These are phyloP conservation scores for Actinomucor elegans DNA, from an alignment of 371 early-diverging fungal genomes.

Conservation along the genomic window DNA sequence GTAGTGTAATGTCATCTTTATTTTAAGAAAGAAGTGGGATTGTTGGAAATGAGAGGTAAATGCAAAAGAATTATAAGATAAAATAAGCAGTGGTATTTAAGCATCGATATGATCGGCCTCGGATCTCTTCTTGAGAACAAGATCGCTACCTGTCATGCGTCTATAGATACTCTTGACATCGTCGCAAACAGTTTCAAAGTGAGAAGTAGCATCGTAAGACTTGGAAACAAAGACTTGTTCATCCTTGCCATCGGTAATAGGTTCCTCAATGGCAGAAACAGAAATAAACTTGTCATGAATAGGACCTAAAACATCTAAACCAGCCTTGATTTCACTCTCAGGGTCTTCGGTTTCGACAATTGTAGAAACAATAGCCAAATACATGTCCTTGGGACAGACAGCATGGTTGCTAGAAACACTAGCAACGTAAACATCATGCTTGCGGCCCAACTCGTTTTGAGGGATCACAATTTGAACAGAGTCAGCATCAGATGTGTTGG, in stretches of 20 bases:
- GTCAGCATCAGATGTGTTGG: slow-evolving; percentile 84
- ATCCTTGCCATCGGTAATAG: slow-evolving; percentile 76
- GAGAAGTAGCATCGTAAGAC: slow-evolving; percentile 97
- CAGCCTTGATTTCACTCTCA: slow-evolving; percentile 88
- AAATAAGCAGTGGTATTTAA: neutral
- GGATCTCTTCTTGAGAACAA: slow-evolving; percentile 71
- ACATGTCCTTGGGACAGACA: slow-evolving; percentile 86
- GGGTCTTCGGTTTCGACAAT: slow-evolving; percentile 90
- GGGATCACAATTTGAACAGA: slow-evolving; percentile 96
- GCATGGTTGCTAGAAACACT: slow-evolving; percentile 87
- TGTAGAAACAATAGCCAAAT: slow-evolving; percentile 94
- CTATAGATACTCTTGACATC: slow-evolving; percentile 95
- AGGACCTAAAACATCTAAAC: slow-evolving; percentile 86
- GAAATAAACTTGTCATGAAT: slow-evolving; percentile 90
- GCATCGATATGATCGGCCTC: slow-evolving; percentile 50
- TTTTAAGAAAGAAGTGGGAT: no score
- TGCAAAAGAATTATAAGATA: neutral
- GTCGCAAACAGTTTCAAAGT: slow-evolving; percentile 97
- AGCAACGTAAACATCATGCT: slow-evolving; percentile 95
- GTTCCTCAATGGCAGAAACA: slow-evolving; percentile 83
- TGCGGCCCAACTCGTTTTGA: slow-evolving; percentile 90
- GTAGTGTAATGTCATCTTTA: no score
- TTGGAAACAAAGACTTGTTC: slow-evolving; percentile 90
- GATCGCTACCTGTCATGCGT: slow-evolving; percentile 86
- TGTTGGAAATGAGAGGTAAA: neutral